Evolutionary conservation across 164 flowering plant genomes (phyloP), one percentile per base, ranked within the genome.

Genomic region (Berberis thunbergii): DNA sequence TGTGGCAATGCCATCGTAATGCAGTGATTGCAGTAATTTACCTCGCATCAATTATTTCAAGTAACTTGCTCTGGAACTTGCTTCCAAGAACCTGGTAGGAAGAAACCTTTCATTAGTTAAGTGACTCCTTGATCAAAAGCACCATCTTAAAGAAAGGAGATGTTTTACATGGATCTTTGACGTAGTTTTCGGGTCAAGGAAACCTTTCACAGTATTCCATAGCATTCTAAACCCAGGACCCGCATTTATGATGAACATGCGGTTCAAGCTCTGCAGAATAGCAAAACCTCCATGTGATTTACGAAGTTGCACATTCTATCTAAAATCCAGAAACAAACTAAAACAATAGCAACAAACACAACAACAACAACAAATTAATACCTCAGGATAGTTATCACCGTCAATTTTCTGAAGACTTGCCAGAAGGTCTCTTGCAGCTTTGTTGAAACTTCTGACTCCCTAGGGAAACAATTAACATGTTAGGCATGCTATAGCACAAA

Each of bases 321-420:
- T 67, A 41, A 1, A 49, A 43, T 61, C 12, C 40, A 45, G 12
- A 2, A 46, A 44, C 9, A 63, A 66, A 43, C 39, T 13, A 53
- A 69, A 39, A 60, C 26, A 43, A 42, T 38, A 7, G n/a, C 26
- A 57, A 52, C 40, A 65, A 12, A 12, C 41, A 57, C 7, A 6
- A 46, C 65, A 45, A 46, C 7, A 52, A 38, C 40, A 56, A 41
- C 9, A 43, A 70, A 49, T 11, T 44, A 45, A 43, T 76, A 89
- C 99, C 96, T 94, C 97, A 43, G 99, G 99, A 54, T 94, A 94
- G 60, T 88, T 87, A 70, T 91, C 89, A 43, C 95, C 93, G 60
- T 94, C 98, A 54, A 91, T 81, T 78, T 86, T 89, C 69, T 91
- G 95, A 69, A 94, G 76, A 26, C 81, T 72, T 66, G 61, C 65